These are phyloP conservation scores for Beverwykella pulmonaria DNA, from an alignment of 495 filamentous ascomycete genomes.

Conservation along the genomic window DNA sequence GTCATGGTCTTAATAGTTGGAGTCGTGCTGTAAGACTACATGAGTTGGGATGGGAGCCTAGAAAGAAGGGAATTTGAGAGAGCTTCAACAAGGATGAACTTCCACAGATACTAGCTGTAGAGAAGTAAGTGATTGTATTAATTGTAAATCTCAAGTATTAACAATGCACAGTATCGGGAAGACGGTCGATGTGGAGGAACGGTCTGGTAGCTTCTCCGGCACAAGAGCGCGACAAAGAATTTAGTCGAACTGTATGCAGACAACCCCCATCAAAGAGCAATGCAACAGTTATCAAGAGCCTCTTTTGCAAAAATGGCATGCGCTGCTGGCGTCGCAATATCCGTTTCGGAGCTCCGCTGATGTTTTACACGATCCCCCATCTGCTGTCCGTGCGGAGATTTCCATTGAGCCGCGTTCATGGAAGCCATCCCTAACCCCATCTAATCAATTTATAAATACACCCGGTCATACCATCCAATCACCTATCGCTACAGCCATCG, in stretches of 20 bases:
- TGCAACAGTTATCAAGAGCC: not conserved
- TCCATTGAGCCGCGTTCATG: not conserved
- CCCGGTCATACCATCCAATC: not conserved
- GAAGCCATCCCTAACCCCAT: not conserved
- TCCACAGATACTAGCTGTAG: conserved; percentile 43
- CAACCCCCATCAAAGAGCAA: not conserved
- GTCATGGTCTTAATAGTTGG: conserved; percentile 44
- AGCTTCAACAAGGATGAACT: conserved; percentile 48
- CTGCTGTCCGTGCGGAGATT: not conserved
- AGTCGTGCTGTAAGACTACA: conserved; percentile 43
- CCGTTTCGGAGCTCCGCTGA: not conserved
- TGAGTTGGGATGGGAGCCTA: conserved; percentile 44
- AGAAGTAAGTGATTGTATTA: not conserved
- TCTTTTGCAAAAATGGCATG: not conserved
- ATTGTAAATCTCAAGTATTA: too few species aligned
- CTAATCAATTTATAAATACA: not conserved
- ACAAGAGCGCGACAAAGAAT: too few species aligned
- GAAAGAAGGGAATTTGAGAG: conserved; percentile 45
- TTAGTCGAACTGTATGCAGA: not conserved
- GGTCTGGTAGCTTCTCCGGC: too few species aligned
- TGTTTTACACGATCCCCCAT: not conserved
- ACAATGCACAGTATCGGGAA: too few species aligned
- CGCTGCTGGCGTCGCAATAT: not conserved
- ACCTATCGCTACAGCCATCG: not conserved
- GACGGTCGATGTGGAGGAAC: too few species aligned